A percentile compares a stretch with the other conserved stretches of the same genome.
Conservation (phyloP, 228 moss, liverwort and hornwort species). For the Sphagnum magellanicum region DNA sequence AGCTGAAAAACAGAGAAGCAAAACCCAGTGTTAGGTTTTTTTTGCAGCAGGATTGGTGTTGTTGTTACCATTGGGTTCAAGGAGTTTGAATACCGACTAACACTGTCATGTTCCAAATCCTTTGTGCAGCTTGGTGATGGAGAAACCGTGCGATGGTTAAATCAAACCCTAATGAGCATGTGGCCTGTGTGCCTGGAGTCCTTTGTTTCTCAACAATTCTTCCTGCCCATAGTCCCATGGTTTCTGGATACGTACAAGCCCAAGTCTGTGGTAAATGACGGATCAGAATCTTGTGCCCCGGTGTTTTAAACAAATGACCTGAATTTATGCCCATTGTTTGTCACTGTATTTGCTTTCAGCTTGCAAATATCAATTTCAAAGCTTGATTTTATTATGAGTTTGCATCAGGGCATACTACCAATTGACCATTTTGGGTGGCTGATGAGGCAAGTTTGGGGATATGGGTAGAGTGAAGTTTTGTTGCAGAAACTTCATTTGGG, state of each 20-base stretch:
- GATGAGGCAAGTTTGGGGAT: not conserved
- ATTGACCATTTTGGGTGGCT: not conserved
- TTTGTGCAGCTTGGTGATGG: slow-evolving; percentile 20
- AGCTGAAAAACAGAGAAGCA: no score
- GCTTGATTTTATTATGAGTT: no score
- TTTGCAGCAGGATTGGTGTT: no score
- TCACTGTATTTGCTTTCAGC: no score
- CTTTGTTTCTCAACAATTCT: slow-evolving; percentile 54
- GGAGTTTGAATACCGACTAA: no score
- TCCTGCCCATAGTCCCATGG: slow-evolving; percentile 56
- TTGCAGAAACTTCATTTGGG: slow-evolving; percentile 60
- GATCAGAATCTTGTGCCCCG: no score
- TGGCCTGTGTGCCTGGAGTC: slow-evolving; percentile 47
- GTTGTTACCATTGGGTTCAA: no score
- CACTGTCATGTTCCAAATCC: no score
- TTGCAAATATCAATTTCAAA: no score
- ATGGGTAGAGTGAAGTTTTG: slow-evolving; percentile 55
- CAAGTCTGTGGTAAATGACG: slow-evolving; percentile 30
- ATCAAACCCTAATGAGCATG: slow-evolving; percentile 40
- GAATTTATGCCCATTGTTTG: no score
- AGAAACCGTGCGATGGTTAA: slow-evolving; percentile 51
- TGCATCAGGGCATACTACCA: not conserved
- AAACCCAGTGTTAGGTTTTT: no score
- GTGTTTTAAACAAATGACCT: no score
- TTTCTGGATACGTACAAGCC: slow-evolving; percentile 45